Evolutionary conservation across 2,329 filamentous ascomycete genomes (phyloP).

Genomic region (Beauveria australis): DNA sequence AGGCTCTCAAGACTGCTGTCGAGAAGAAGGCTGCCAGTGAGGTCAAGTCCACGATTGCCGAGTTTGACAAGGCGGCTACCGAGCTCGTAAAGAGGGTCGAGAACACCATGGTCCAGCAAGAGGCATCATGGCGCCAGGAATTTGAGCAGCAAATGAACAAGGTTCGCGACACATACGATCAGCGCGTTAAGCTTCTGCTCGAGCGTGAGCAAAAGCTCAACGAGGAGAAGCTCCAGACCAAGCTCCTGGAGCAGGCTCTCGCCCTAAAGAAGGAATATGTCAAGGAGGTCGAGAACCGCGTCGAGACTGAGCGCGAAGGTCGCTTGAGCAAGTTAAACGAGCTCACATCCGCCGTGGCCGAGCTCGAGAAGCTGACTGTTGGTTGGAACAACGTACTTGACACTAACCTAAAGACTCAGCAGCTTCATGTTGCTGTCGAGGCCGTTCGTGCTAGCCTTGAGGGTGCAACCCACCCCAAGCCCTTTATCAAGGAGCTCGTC

Average conservation of each 20-base stretch:
- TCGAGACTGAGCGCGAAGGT: constrained; percentile 81
- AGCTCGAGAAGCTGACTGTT: constrained; percentile 78
- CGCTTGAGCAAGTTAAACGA: constrained; percentile 80
- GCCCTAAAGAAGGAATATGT: constrained; percentile 80
- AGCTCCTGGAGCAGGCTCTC: constrained; percentile 84
- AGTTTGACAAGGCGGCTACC: constrained; percentile 80
- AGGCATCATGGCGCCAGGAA: constrained; percentile 75
- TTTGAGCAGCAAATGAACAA: constrained; percentile 80
- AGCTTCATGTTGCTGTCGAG: constrained; percentile 92
- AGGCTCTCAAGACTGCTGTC: constrained; percentile 59
- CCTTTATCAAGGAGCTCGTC: constrained; percentile 87
- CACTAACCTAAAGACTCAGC: constrained; percentile 84
- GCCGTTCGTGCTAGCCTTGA: constrained; percentile 80
- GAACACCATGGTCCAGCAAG: constrained; percentile 70
- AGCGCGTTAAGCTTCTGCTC: constrained; percentile 70
- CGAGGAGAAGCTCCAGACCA: constrained; percentile 75
- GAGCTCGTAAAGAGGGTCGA: constrained; percentile 88
- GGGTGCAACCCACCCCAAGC: constrained; percentile 60
- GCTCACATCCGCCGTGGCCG: constrained; percentile 66
- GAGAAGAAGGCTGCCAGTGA: constrained; percentile 66
- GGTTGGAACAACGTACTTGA: constrained; percentile 91
- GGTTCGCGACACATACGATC: constrained; percentile 68
- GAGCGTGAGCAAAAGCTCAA: constrained; percentile 72
- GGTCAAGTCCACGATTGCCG: constrained; percentile 60
- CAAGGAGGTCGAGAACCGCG: constrained; percentile 65